Evolutionary conservation across 164 flowering plant species (phyloP).

Genomic region (Kalanchoe fedtschenkoi): DNA sequence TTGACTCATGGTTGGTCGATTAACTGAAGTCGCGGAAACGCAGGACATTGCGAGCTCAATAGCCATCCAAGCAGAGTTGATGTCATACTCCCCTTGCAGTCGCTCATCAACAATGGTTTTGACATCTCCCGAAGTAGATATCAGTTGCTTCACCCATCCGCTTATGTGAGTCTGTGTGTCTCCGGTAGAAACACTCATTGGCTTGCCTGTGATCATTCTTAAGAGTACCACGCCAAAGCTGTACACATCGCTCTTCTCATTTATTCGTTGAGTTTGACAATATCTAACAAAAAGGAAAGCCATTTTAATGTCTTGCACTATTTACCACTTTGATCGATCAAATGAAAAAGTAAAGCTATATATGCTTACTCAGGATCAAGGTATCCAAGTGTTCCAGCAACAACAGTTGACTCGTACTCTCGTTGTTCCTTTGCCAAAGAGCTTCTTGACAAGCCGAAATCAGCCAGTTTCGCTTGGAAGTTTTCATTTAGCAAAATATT

Average conservation of each 20-base stretch:
- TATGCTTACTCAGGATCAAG: constrained; percentile 11
- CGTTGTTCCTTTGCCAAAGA: background rate
- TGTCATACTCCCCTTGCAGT: constrained; percentile 9
- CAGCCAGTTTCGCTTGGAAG: constrained; percentile 8
- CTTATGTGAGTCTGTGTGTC: constrained; percentile 8
- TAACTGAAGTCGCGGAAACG: constrained; percentile 6
- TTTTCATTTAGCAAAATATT: constrained; percentile 7
- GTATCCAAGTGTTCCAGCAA: constrained; percentile 10
- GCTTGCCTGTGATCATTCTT: constrained; percentile 7
- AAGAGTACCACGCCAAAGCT: constrained; percentile 14
- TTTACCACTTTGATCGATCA: background rate
- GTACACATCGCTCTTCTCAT: constrained; percentile 12
- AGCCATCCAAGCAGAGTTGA: constrained; percentile 9
- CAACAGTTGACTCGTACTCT: background rate
- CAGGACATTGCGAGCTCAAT: constrained; percentile 12
- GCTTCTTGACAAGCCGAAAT: constrained; percentile 9
- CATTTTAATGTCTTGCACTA: too few species aligned
- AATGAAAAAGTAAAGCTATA: background rate
- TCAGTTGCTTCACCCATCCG: constrained; percentile 9
- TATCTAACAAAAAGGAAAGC: background rate
- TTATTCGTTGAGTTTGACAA: constrained; percentile 1
- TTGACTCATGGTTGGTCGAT: constrained; percentile 8
- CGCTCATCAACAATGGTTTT: constrained; percentile 7
- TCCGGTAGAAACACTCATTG: constrained; percentile 4
- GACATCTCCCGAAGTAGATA: constrained; percentile 8